phyloP scores from a whole-genome alignment of 805 yeast genomes.

The Ogataea paradorogensis region DNA sequence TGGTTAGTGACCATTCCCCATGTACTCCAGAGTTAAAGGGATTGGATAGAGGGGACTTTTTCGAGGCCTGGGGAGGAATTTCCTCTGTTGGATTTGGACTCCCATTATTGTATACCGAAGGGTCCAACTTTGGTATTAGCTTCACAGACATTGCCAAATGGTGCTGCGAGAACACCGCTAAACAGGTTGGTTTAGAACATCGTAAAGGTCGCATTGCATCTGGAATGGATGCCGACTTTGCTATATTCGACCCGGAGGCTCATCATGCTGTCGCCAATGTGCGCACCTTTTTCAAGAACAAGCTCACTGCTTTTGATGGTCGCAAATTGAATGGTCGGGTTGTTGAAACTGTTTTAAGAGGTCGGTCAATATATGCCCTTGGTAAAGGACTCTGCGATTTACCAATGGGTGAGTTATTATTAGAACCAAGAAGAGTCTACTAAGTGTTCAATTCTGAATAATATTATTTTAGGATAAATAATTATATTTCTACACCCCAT shows the following conservation, averaged over 20 bases:
- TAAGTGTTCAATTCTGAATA: not conserved
- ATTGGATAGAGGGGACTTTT: slow-evolving; percentile 78
- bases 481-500: slow-evolving; percentile 22
- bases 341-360: slow-evolving; percentile 76
- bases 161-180: slow-evolving; percentile 82
- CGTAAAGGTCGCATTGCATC: slow-evolving; percentile 67
- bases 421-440: slow-evolving; percentile 51
- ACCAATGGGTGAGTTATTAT: slow-evolving; percentile 57
- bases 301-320: slow-evolving; percentile 85
- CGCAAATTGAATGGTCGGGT: slow-evolving; percentile 67
- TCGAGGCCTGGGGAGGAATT: slow-evolving; percentile 96
- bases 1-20: slow-evolving; percentile 94
- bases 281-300: slow-evolving; percentile 73
- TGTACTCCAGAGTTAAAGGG: slow-evolving; percentile 91
- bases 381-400: slow-evolving; percentile 52
- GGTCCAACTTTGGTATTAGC: slow-evolving; percentile 36
- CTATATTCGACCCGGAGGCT: slow-evolving; percentile 68
- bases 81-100: slow-evolving; percentile 90
- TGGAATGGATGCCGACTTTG: slow-evolving; percentile 88
- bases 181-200: slow-evolving; percentile 74
- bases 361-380: slow-evolving; percentile 60
- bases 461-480: no score
- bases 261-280: slow-evolving; percentile 50
- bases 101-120: slow-evolving; percentile 77
- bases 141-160: slow-evolving; percentile 66